Evolutionary conservation across 345 rosid species (phyloP).

Genomic region (Hibiscus tridactylites): DNA sequence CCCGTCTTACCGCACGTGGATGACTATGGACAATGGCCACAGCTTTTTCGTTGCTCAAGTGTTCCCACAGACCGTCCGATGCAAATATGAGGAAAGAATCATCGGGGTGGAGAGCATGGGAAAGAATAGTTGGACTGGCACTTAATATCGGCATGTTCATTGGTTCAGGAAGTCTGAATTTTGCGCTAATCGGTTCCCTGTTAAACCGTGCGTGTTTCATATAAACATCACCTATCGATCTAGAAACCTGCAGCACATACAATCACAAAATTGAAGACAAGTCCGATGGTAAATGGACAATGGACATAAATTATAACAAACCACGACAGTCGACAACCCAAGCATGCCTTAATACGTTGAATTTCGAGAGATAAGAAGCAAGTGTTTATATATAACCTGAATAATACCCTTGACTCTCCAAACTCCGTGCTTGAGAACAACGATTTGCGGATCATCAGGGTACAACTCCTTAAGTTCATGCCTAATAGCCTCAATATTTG

Average conservation of each 20-base stretch:
- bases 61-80: conserved; percentile 96
- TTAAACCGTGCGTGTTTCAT: conserved; percentile 63
- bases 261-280: conserved; percentile 3
- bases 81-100: conserved; percentile 90
- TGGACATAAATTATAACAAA: too few species aligned
- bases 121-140: conserved; percentile 55
- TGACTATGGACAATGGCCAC: conserved; percentile 78
- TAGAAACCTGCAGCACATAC: conserved; percentile 56
- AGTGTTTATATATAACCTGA: conserved; percentile 43
- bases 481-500: conserved; percentile 63
- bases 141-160: conserved; percentile 62
- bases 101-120: conserved; percentile 61
- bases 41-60: conserved; percentile 71
- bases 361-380: neutral
- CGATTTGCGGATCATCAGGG: conserved; percentile 82
- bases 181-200: conserved; percentile 48
- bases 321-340: neutral
- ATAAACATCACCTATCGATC: conserved; percentile 79
- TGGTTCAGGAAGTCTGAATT: conserved; percentile 78
- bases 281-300: neutral
- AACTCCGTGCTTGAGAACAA: conserved; percentile 73
- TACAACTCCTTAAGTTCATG: conserved; percentile 74
- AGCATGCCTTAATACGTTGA: neutral
- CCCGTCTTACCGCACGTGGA: conserved; percentile 59
- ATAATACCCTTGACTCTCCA: conserved; percentile 93